These are phyloP conservation scores for Chlamydomonas sphaeroides DNA, from an alignment of 139 green algal genomes.

Conservation along the genomic window DNA sequence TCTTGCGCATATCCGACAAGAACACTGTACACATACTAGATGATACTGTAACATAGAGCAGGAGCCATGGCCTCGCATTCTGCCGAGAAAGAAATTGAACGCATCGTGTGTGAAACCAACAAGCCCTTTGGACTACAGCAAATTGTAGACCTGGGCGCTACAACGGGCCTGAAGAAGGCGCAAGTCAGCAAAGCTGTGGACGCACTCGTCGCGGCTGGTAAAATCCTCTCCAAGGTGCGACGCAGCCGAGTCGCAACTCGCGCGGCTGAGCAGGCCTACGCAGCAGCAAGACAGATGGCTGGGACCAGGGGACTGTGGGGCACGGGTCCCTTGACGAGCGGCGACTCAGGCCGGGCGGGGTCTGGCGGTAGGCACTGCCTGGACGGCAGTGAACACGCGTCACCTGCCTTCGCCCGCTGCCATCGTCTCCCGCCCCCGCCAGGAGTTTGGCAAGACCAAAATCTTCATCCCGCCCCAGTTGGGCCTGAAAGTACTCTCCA, in stretches of 20 bases:
- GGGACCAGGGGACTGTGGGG: too few species aligned
- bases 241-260: neutral
- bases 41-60: too few species aligned
- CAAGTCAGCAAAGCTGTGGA: slow-evolving; percentile 43
- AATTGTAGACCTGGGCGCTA: slow-evolving; percentile 15
- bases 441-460: slow-evolving; percentile 88
- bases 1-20: too few species aligned
- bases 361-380: too few species aligned
- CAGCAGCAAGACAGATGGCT: too few species aligned
- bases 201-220: neutral
- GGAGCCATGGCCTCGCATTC: neutral
- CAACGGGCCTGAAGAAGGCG: slow-evolving; percentile 37
- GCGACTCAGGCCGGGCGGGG: too few species aligned
- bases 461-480: slow-evolving; percentile 80
- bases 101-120: slow-evolving; percentile 3
- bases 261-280: too few species aligned
- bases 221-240: slow-evolving; percentile 12
- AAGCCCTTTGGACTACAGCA: slow-evolving; percentile 28
- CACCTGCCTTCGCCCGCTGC: neutral
- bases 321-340: too few species aligned
- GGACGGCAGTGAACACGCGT: too few species aligned
- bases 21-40: too few species aligned
- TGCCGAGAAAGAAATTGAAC: slow-evolving; percentile 7
- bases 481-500: slow-evolving; percentile 52
- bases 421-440: neutral